A percentile compares a stretch with the other conserved stretches of the same genome.
These are phyloP conservation scores for Lagenidium giganteum DNA, from an alignment of 352 stramenopile species.

Conservation along the genomic window DNA sequence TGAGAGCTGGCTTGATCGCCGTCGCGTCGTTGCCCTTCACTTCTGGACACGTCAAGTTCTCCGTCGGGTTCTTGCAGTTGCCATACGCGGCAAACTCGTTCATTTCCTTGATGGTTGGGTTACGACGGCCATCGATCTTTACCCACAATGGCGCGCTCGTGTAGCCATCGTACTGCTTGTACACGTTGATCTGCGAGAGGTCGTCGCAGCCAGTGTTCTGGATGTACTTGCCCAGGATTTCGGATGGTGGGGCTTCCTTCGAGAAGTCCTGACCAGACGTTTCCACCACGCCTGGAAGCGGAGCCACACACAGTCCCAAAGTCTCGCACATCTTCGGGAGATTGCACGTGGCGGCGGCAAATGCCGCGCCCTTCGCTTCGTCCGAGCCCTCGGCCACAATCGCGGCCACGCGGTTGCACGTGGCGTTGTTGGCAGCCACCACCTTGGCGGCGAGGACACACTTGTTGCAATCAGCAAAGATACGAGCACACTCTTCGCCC, in stretches of 20 bases:
- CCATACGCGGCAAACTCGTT: conserved; percentile 39
- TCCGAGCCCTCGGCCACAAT: conserved; percentile 39
- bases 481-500: conserved; percentile 24
- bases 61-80: conserved; percentile 35
- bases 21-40: conserved; percentile 50
- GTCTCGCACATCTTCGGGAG: conserved; percentile 29
- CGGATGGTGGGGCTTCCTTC: conserved; percentile 16
- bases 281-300: conserved; percentile 47
- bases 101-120: conserved; percentile 45
- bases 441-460: conserved; percentile 31
- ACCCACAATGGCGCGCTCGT: conserved; percentile 32
- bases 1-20: conserved; percentile 34
- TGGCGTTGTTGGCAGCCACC: conserved; percentile 34
- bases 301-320: conserved; percentile 44
- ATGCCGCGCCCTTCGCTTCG: conserved; percentile 22
- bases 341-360: conserved; percentile 29
- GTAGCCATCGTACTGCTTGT: conserved; percentile 45
- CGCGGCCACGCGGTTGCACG: conserved; percentile 30
- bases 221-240: conserved; percentile 30
- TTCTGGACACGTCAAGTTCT: conserved; percentile 52
- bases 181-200: conserved; percentile 45
- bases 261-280: conserved; percentile 49
- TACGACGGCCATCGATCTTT: conserved; percentile 29
- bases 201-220: conserved; percentile 48
- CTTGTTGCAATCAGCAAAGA: conserved; percentile 40